phyloP scores from a whole-genome alignment of 2,329 filamentous ascomycete species.

The Fonsecaea monophora region DNA sequence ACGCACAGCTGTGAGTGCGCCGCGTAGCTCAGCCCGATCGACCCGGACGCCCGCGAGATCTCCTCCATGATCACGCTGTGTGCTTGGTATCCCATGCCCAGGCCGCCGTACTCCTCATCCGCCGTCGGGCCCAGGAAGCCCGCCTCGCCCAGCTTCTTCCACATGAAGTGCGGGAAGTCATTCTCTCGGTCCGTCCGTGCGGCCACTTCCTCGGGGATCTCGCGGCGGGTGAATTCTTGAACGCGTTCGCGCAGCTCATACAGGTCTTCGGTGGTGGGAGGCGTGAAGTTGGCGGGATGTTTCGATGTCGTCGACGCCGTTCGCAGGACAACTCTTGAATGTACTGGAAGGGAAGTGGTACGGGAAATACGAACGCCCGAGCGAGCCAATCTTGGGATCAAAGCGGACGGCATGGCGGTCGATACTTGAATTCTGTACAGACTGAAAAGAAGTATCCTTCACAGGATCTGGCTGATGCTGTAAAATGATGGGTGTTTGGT shows the following conservation, averaged over 20 bases:
- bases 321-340: constrained; percentile 18
- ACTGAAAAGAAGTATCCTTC: neutral
- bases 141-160: constrained; percentile 89
- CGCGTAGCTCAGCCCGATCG: constrained; percentile 88
- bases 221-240: constrained; percentile 86
- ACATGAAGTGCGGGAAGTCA: constrained; percentile 88
- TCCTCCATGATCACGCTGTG: constrained; percentile 97
- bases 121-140: constrained; percentile 92
- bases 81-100: constrained; percentile 94
- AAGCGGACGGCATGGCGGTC: constrained; percentile 21
- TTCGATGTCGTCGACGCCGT: constrained; percentile 63
- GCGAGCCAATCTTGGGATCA: constrained; percentile 22
- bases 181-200: constrained; percentile 83
- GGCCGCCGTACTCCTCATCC: constrained; percentile 86
- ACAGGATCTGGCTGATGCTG: neutral
- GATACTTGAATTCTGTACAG: neutral
- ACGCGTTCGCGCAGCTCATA: constrained; percentile 81
- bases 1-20: constrained; percentile 96
- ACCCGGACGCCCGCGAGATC: constrained; percentile 79
- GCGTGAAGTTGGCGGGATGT: constrained; percentile 68
- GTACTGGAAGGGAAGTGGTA: neutral
- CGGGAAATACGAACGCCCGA: constrained; percentile 16
- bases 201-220: constrained; percentile 84
- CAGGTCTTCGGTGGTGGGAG: constrained; percentile 75
- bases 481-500: neutral